Conservation (phyloP, 192 early-diverging fungal genomes). For the Backusella circina region DNA sequence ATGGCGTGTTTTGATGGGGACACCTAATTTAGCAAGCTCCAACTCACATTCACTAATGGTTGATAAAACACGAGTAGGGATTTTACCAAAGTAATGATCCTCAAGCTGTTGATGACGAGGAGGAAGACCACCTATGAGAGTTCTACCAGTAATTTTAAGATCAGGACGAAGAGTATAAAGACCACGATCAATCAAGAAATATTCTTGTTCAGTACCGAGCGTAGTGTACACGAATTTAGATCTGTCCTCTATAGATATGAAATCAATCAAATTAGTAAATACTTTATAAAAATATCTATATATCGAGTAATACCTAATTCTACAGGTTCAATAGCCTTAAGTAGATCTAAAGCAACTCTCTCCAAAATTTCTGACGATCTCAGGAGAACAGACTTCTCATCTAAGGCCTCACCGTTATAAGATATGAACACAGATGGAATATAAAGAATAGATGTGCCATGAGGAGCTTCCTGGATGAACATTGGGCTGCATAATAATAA, state of each 20-base stretch:
- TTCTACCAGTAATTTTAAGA: conserved; percentile 93
- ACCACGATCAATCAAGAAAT: conserved; percentile 94
- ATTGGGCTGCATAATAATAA: conserved; percentile 62
- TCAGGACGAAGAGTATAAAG: conserved; percentile 93
- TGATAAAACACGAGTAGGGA: conserved; percentile 88
- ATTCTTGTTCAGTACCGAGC: conserved; percentile 96
- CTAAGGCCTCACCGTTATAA: conserved; percentile 97
- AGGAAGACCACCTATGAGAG: conserved; percentile 87
- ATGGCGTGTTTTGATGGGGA: conserved; percentile 97
- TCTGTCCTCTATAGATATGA: not conserved
- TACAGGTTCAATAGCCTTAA: conserved; percentile 64
- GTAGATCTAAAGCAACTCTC: conserved; percentile 71
- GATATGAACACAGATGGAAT: conserved; percentile 98
- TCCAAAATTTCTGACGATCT: conserved; percentile 87
- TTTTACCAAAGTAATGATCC: conserved; percentile 98
- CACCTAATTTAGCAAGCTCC: conserved; percentile 89
- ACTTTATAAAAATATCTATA: not conserved
- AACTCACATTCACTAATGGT: conserved; percentile 90
- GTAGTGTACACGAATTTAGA: conserved; percentile 86
- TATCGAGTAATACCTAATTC: not conserved
- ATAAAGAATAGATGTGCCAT: conserved; percentile 88
- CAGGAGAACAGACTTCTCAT: conserved; percentile 96
- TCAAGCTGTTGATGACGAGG: conserved; percentile 98
- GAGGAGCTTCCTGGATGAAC: conserved; percentile 89
- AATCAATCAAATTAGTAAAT: not conserved